These are phyloP conservation scores for Trichoderma aggressivum DNA, from an alignment of 2,329 filamentous ascomycete species.

Conservation along the genomic window DNA sequence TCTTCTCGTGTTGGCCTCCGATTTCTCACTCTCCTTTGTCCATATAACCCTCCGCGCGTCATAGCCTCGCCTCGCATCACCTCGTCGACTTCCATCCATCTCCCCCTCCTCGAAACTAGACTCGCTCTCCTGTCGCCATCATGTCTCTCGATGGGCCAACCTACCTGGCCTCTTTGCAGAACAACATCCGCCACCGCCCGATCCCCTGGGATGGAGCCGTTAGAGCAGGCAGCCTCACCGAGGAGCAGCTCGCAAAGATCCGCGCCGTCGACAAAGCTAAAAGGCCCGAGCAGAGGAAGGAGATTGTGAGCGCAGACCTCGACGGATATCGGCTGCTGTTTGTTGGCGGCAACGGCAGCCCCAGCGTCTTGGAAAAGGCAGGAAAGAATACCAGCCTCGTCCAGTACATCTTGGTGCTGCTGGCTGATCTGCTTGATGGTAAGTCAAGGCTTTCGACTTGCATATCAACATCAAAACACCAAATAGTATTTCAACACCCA, in stretches of 20 bases:
- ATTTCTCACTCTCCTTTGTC: not conserved
- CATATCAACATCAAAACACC: not conserved
- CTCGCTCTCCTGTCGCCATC: constrained; percentile 23
- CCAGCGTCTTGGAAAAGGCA: constrained; percentile 76
- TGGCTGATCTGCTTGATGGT: constrained; percentile 86
- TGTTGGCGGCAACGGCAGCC: constrained; percentile 67
- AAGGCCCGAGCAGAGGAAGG: constrained; percentile 76
- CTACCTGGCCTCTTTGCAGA: constrained; percentile 81
- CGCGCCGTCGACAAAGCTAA: constrained; percentile 94
- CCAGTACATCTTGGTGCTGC: constrained; percentile 89
- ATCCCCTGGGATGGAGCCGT: constrained; percentile 98
- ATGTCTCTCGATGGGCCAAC: constrained; percentile 94
- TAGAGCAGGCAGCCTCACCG: constrained; percentile 87
- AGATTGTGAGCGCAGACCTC: constrained; percentile 76
- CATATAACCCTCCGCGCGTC: not conserved
- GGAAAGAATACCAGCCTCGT: constrained; percentile 85
- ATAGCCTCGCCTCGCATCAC: constrained; percentile 27
- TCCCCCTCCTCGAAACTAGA: constrained; percentile 4
- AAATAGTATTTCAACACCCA: not conserved
- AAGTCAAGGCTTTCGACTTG: constrained; percentile 28
- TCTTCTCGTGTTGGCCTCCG: not conserved
- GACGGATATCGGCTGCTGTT: constrained; percentile 78
- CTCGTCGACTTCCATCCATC: constrained; percentile 17
- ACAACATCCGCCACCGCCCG: constrained; percentile 92
- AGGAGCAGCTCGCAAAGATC: constrained; percentile 91